Conservation (phyloP, 305 asterid species). For the Solanum hybrid region DNA sequence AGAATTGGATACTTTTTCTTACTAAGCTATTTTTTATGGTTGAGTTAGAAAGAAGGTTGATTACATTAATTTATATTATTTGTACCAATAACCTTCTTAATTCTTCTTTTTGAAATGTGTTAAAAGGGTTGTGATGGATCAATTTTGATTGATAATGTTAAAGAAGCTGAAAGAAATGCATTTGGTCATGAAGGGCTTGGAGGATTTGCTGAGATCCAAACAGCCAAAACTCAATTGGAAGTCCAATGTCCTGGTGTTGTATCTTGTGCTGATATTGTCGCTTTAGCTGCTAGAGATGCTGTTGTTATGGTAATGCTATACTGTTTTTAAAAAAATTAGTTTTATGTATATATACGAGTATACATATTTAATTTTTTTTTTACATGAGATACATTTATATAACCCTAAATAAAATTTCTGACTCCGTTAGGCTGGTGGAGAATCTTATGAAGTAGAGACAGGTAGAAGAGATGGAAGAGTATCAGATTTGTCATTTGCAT, state of each 20-base stretch:
- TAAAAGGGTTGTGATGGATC: conserved; percentile 39
- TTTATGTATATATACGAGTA: neutral
- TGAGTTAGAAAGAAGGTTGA: neutral
- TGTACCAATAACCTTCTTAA: neutral
- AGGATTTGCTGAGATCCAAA: conserved; percentile 20
- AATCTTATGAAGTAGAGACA: conserved; percentile 26
- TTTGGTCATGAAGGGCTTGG: conserved; percentile 22
- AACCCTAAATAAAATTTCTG: neutral
- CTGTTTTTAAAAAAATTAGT: neutral
- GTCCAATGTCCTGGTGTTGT: conserved; percentile 29
- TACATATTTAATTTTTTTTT: no score
- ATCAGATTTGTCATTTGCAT: conserved; percentile 22
- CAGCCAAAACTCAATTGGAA: conserved; percentile 22
- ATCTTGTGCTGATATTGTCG: conserved; percentile 34
- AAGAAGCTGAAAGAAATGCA: conserved; percentile 12
- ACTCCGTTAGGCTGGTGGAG: conserved; percentile 19
- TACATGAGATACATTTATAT: neutral
- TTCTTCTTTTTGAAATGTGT: neutral
- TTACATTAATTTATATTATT: no score
- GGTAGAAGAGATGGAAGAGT: conserved; percentile 38
- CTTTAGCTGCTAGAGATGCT: conserved; percentile 40
- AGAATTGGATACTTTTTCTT: neutral
- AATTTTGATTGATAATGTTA: conserved; percentile 20
- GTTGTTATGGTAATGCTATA: conserved; percentile 15
- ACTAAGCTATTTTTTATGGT: no score